Base-by-base conservation (phyloP, 768 basidiomycete genomes). In the Russula sp. region DNA sequence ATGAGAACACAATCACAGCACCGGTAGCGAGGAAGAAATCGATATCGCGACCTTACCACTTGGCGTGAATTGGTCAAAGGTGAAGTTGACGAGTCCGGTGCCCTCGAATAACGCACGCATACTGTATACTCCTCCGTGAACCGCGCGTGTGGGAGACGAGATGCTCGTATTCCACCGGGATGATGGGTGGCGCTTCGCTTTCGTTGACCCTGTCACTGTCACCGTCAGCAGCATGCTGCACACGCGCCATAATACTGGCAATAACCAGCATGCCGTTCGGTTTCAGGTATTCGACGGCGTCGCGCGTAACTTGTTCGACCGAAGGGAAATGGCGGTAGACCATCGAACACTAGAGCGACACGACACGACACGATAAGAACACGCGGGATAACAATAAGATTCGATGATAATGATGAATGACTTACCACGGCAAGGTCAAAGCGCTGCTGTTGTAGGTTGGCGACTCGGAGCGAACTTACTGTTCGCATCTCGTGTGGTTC, bases 391-490 rank as follows among this genome's bases (percentile, higher is more conserved):
- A 46, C n/a, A n/a, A 28, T 7, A 26, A 30, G 24, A 40, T 10
- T 18, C 6, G 2, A 30, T 13, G 22, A 11, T 30, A 5, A 30
- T 30, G 5, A 30, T 5, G 5, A 30, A 30, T 30, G 3, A 30
- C n/a, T 40, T 71, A 92, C 90, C 8, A 86, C 81, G 62, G 89
- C 76, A 46, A 89, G 79, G 71, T 93, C 89, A 67, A 91, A 92
- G 58, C 79, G 72, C 5, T 79, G 83, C 16, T 78, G 78, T 10
- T 88, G 76, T 66, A 80, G 80, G 65, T 81, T 79, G 38, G 85
- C 77, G 48, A n/a, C n/a, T n/a, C n/a, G n/a, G n/a, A 81, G 80
- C 0, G 72, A 73, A 63, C 84, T 80, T 34, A 89, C 72, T 1
- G 87, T 86, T 10, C 77, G 77, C 86, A 90, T 88, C 70, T 89